These are phyloP conservation scores for Psidium guajava DNA, from an alignment of 345 rosid genomes.

Conservation along the genomic window DNA sequence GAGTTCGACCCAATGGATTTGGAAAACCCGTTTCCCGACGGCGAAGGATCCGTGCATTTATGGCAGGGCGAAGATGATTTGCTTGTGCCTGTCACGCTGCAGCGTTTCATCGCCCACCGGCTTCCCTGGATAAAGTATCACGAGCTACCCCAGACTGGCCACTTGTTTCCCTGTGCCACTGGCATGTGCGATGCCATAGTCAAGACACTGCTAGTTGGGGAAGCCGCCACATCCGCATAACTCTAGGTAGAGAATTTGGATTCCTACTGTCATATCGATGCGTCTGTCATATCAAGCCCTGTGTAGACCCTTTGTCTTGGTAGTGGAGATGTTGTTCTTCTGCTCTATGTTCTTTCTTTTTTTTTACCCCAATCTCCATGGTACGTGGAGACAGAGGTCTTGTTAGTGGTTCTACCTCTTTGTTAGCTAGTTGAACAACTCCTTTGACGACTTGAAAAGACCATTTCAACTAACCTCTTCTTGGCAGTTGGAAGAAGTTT, in stretches of 20 bases:
- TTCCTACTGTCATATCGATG: not conserved
- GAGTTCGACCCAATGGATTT: no score
- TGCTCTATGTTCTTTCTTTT: not conserved
- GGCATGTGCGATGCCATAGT: slow-evolving; percentile 31
- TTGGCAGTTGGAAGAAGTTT: not conserved
- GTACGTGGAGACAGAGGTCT: not conserved
- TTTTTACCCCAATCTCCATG: not conserved
- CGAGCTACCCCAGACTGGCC: slow-evolving; percentile 11
- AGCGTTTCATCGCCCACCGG: no score
- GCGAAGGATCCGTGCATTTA: no score
- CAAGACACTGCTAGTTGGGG: slow-evolving; percentile 22
- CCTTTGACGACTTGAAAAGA: not conserved
- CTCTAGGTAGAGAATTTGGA: not conserved
- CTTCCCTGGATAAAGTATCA: no score
- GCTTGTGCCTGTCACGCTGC: no score
- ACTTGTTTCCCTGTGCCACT: slow-evolving; percentile 30
- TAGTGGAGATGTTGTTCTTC: not conserved
- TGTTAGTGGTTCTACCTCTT: not conserved
- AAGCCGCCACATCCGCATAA: not conserved
- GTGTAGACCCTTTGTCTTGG: not conserved
- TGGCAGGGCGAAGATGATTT: no score
- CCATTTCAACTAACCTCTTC: not conserved
- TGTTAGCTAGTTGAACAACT: not conserved
- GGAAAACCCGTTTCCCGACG: no score
- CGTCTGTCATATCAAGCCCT: not conserved